A percentile compares a stretch with the other conserved stretches of the same genome.
These are phyloP conservation scores for Phytopythium litorale DNA, from an alignment of 352 stramenopile species.

Conservation along the genomic window DNA sequence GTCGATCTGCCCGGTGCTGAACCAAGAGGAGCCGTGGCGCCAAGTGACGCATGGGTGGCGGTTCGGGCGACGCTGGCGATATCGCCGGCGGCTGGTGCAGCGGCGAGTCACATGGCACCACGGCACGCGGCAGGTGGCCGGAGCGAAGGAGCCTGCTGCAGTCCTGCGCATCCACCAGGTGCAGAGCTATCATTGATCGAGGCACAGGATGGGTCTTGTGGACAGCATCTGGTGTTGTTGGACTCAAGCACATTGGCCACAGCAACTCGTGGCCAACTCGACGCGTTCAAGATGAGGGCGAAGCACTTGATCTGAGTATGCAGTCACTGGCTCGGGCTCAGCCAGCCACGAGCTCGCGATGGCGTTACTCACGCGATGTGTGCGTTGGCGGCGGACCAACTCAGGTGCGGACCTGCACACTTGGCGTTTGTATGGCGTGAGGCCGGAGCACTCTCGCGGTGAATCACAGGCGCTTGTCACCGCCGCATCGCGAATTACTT, in stretches of 20 bases:
- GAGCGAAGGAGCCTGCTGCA: background rate
- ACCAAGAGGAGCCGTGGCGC: no score
- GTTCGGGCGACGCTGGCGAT: background rate
- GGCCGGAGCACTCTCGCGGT: background rate
- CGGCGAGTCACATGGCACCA: background rate
- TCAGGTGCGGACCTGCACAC: background rate
- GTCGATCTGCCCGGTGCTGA: background rate
- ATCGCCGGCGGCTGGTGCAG: background rate
- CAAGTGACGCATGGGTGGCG: background rate
- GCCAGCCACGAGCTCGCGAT: constrained; percentile 12
- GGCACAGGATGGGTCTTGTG: background rate
- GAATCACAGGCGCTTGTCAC: no score
- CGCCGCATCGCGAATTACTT: no score
- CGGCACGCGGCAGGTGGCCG: background rate
- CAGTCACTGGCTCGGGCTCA: no score
- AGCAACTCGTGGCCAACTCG: background rate
- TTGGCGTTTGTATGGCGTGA: background rate
- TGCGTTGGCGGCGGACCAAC: background rate
- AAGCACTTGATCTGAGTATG: background rate
- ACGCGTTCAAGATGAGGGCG: background rate
- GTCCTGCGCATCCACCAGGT: background rate
- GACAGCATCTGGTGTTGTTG: background rate
- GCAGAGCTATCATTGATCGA: background rate
- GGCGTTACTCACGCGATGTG: constrained; percentile 16
- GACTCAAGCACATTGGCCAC: background rate